phyloP scores from a whole-genome alignment of 2,329 filamentous ascomycete species.

The Sclerotinia nivalis region DNA sequence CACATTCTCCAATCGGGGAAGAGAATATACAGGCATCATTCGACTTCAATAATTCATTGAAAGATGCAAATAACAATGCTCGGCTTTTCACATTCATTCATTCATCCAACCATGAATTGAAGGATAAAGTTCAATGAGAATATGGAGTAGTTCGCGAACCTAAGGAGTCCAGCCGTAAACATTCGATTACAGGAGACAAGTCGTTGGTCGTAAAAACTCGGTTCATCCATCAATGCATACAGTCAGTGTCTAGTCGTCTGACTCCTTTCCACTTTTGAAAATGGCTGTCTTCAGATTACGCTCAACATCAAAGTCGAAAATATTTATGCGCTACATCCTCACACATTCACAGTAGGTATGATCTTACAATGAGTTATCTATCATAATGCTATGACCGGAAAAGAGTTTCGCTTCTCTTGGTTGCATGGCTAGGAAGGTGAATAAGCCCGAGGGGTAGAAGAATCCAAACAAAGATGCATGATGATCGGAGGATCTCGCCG shows the following conservation, averaged over 20 bases:
- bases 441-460: constrained; percentile 6
- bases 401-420: constrained; percentile 15
- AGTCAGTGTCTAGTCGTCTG: background rate
- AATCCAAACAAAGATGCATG: constrained; percentile 6
- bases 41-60: background rate
- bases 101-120: background rate
- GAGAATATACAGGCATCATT: background rate
- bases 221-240: background rate
- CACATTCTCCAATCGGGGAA: background rate
- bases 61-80: background rate
- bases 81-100: background rate
- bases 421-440: background rate
- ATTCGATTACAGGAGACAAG: background rate
- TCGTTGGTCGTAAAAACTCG: background rate
- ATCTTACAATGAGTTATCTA: background rate
- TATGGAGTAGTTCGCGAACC: background rate
- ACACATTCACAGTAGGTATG: too few relatives aligned
- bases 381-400: constrained; percentile 10
- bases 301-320: background rate
- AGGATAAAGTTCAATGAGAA: background rate
- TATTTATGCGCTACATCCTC: background rate
- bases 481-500: constrained; percentile 21
- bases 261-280: background rate
- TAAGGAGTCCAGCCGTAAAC: background rate
- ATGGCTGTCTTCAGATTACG: background rate